phyloP scores from a whole-genome alignment of 208 protist genomes.

The Leptomonas seymouri region DNA sequence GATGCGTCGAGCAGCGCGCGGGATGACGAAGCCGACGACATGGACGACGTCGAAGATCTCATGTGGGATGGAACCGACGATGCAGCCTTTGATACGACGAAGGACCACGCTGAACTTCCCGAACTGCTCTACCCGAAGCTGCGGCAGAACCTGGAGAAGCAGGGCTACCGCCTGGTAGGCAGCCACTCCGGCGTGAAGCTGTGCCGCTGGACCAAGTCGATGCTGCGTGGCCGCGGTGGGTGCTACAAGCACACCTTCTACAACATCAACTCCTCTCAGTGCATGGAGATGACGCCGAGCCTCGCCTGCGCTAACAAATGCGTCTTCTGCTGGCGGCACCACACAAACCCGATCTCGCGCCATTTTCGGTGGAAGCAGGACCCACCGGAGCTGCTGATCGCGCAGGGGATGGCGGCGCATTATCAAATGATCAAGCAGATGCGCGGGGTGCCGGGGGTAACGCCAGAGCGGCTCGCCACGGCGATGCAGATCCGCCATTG shows the following conservation, averaged over 20 bases:
- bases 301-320: slow-evolving; percentile 97
- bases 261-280: slow-evolving; percentile 95
- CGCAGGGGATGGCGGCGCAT: slow-evolving; percentile 77
- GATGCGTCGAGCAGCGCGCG: slow-evolving; percentile 3
- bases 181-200: slow-evolving; percentile 97
- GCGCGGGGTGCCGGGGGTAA: slow-evolving; percentile 93
- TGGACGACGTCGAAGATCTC: slow-evolving; percentile 78
- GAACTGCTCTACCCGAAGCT: slow-evolving; percentile 92
- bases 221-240: slow-evolving; percentile 95
- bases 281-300: slow-evolving; percentile 98
- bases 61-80: slow-evolving; percentile 54
- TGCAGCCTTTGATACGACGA: slow-evolving; percentile 27
- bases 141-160: slow-evolving; percentile 91
- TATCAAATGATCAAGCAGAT: slow-evolving; percentile 89
- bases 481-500: slow-evolving; percentile 90
- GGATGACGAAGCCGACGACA: slow-evolving; percentile 38
- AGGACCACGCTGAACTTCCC: slow-evolving; percentile 37
- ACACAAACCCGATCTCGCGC: slow-evolving; percentile 94
- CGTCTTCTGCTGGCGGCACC: slow-evolving; percentile 96
- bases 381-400: slow-evolving; percentile 80
- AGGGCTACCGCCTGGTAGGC: slow-evolving; percentile 95
- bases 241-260: slow-evolving; percentile 99
- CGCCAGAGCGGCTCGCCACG: slow-evolving; percentile 78
- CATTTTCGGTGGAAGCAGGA: slow-evolving; percentile 94
- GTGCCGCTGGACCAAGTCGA: slow-evolving; percentile 97